Conservation (phyloP, 371 early-diverging fungal species). For the Rhizopus delemar region DNA sequence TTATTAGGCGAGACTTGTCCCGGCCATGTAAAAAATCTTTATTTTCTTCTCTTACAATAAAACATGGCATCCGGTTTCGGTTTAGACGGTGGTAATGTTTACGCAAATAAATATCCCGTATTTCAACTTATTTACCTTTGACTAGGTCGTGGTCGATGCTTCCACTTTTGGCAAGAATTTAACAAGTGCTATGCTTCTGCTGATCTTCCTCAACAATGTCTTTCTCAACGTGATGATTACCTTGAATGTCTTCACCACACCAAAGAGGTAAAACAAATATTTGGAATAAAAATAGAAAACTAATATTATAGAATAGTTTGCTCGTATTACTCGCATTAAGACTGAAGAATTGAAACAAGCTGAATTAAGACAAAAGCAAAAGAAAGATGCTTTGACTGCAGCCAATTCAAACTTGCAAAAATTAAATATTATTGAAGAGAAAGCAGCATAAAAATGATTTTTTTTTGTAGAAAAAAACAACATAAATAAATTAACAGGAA, state of each 20-base stretch:
- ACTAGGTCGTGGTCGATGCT: slow-evolving; percentile 79
- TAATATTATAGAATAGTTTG: slow-evolving; percentile 34
- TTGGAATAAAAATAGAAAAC: not conserved
- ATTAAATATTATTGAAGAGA: slow-evolving; percentile 57
- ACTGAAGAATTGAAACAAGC: slow-evolving; percentile 62
- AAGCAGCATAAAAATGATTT: slow-evolving; percentile 8
- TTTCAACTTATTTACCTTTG: not conserved
- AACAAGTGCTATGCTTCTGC: slow-evolving; percentile 80
- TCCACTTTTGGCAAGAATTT: slow-evolving; percentile 85
- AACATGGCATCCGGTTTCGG: slow-evolving; percentile 54
- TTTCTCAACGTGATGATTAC: slow-evolving; percentile 76
- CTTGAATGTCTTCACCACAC: slow-evolving; percentile 44
- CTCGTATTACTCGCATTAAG: slow-evolving; percentile 62
- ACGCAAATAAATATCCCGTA: not conserved
- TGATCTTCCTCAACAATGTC: slow-evolving; percentile 71
- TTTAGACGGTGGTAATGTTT: slow-evolving; percentile 47
- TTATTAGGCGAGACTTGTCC: no score
- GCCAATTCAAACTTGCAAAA: slow-evolving; percentile 60
- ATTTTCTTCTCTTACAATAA: no score
- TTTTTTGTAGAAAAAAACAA: not conserved
- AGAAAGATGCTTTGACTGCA: slow-evolving; percentile 58
- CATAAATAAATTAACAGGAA: slow-evolving; percentile 11
- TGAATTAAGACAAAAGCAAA: slow-evolving; percentile 53
- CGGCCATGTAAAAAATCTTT: no score
- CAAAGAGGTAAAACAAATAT: not conserved